Conservation (phyloP, 148 eudicot species). For the Polygonum aviculare region DNA sequence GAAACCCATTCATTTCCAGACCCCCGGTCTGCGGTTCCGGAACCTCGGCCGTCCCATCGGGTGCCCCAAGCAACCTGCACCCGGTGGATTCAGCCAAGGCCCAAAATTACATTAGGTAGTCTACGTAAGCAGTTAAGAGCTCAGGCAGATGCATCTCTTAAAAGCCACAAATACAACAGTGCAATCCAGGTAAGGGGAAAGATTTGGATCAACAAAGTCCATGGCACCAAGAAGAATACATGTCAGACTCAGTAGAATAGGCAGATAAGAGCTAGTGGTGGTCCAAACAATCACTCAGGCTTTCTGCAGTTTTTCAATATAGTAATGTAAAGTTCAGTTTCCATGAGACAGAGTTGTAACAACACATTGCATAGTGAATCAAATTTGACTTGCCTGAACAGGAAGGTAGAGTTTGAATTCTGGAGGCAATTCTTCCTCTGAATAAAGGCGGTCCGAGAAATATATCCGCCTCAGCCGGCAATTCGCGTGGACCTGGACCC, state of each 20-base stretch:
- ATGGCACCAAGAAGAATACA: neutral
- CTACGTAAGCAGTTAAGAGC: neutral
- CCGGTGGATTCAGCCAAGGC: no score
- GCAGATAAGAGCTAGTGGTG: neutral
- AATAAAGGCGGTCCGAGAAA: constrained; percentile 91
- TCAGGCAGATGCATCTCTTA: neutral
- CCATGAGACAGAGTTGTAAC: neutral
- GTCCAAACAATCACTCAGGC: neutral
- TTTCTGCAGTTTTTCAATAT: neutral
- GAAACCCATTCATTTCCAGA: no score
- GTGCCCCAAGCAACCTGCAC: no score
- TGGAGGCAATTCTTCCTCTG: constrained; percentile 97
- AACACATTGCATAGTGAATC: neutral
- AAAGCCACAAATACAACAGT: neutral
- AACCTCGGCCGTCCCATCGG: no score
- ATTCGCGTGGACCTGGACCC: constrained; percentile 98
- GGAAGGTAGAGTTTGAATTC: constrained; percentile 97
- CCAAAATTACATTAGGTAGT: no score
- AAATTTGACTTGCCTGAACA: constrained; percentile 51
- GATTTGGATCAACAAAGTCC: neutral
- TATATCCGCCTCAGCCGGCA: constrained; percentile 90
- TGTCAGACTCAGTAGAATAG: neutral
- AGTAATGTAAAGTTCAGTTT: neutral
- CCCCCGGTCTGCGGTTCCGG: no score
- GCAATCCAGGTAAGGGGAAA: neutral